phyloP scores from a whole-genome alignment of 2,329 filamentous ascomycete genomes.

The Fusarium ramigenum region DNA sequence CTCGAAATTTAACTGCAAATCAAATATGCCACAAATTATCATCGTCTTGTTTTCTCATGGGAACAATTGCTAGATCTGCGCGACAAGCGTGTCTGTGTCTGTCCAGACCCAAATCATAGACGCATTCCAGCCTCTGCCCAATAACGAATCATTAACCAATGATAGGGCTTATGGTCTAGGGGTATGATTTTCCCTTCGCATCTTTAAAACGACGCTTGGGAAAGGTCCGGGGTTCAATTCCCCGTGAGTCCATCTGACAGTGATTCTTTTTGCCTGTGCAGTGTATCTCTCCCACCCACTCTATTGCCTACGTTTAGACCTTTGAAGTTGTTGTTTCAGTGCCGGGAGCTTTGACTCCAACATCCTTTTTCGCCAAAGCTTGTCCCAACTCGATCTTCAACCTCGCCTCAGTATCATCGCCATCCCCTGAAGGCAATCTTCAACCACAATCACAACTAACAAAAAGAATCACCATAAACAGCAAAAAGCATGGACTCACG shows the following conservation, averaged over 20 bases:
- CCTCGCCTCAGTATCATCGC: background rate
- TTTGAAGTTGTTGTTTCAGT: background rate
- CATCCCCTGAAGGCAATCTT: background rate
- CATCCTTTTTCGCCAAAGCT: background rate
- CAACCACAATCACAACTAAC: fast-evolving
- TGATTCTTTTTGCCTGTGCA: background rate
- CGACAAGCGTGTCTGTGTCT: background rate
- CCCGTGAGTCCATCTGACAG: conserved; percentile 20
- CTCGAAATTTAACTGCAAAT: fast-evolving
- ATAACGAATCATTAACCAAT: background rate
- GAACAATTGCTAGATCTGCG: background rate
- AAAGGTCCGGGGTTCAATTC: conserved; percentile 31
- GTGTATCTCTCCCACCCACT: fast-evolving
- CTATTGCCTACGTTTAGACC: fast-evolving
- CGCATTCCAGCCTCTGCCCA: fast-evolving
- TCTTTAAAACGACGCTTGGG: conserved; percentile 10
- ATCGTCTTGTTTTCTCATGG: background rate
- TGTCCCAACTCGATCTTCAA: fast-evolving
- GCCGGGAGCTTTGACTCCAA: background rate
- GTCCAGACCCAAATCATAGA: background rate
- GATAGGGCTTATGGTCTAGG: conserved; percentile 30
- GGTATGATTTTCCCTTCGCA: conserved; percentile 31
- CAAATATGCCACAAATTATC: background rate
- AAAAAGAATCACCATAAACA: fast-evolving
- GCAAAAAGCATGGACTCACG: conserved; percentile 24